Conservation (phyloP, 805 yeast genomes). For the Lipomyces orientalis region DNA sequence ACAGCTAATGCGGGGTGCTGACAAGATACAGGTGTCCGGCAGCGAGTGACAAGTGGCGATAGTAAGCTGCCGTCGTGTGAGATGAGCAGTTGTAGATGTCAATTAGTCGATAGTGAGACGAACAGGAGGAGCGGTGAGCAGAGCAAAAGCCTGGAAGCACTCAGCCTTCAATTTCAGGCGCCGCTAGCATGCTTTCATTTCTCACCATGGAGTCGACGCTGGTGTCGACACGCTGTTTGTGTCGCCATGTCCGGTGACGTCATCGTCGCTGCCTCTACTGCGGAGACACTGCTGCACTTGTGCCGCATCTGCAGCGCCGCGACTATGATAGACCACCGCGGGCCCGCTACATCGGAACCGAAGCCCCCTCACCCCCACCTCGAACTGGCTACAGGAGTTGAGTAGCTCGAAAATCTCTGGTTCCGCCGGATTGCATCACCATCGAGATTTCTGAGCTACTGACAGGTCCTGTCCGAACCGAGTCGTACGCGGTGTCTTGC, state of each 20-base stretch:
- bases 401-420: too few species aligned
- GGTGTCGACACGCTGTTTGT: not conserved
- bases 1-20: not conserved
- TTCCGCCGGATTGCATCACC: too few species aligned
- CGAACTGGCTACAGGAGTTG: not conserved
- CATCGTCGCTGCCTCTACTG: not conserved
- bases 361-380: not conserved
- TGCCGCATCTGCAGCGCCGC: not conserved
- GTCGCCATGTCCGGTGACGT: constrained; percentile 6
- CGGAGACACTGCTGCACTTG: not conserved
- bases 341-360: not conserved
- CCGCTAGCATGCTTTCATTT: not conserved
- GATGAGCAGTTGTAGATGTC: not conserved
- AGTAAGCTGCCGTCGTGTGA: not conserved
- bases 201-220: constrained; percentile 8
- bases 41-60: not conserved
- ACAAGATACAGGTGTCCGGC: not conserved
- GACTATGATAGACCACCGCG: too few species aligned
- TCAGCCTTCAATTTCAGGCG: not conserved
- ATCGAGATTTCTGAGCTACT: too few species aligned
- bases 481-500: too few species aligned
- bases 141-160: not conserved
- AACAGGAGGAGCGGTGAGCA: constrained; percentile 5
- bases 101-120: not conserved
- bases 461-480: too few species aligned